Base-by-base conservation (phyloP, 257 asterid species). In the Cordia subcordata region DNA sequence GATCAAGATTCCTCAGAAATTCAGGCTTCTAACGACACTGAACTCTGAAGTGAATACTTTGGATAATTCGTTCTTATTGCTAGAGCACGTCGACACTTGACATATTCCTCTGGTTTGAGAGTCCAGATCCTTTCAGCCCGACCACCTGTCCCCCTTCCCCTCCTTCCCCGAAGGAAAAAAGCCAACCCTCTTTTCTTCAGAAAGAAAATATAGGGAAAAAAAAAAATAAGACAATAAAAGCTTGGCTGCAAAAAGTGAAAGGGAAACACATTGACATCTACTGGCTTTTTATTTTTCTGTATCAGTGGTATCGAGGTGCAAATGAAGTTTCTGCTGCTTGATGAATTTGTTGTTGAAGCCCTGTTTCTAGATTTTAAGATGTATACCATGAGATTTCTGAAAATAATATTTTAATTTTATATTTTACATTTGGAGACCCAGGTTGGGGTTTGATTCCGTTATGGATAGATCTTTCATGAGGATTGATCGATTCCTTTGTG, bases 101-200 rank as follows among this genome's bases (percentile, higher is more conserved):
- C 8, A 52, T 49, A 55, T 65, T 52, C 61, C 37, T 38, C 45
- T 21, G 20, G 38, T 59, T 18, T 51, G 23, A 42, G 62, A 54
- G 49, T 66, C 51, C 4, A 57, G 56, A 8, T 46, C 61, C 16
- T 59, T 60, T 11, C 52, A 54, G 13, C 61, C 16, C 20, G 63
- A 61, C 40, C 50, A 53, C 61, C 35, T 19, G 58, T 64, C 57
- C 68, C 21, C 62, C 50, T 5, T 23, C 64, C 23, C 57, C 57
- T 10, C 55, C 52, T 47, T 44, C 52, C 19, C 3, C 16, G 59
- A 47, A 49, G 5, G 63, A 18, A 16, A 32, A 19, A 38, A 22
- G n/a, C n/a, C n/a, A 38, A 35, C 4, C 8, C 32, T 10, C 58
- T 9, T n/a, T n/a, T 10, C 12, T 11, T 11, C 15, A 42, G 47